phyloP scores from a whole-genome alignment of 805 yeast genomes.

The Starmera pachycereana region DNA sequence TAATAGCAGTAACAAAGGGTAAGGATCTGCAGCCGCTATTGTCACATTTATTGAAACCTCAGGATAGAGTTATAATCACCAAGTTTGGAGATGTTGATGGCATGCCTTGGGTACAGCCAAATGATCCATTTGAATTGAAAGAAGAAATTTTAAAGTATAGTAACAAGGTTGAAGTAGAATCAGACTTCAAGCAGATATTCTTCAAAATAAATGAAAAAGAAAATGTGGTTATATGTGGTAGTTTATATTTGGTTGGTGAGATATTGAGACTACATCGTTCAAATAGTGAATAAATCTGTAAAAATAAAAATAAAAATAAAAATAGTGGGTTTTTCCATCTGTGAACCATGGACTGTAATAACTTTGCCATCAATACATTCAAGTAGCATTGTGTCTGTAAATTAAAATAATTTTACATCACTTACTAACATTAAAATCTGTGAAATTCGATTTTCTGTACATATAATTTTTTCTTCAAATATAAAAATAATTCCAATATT shows the following conservation, averaged over 20 bases:
- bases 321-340: too few relatives aligned
- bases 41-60: constrained; percentile 32
- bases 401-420: too few relatives aligned
- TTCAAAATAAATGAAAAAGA: constrained; percentile 10
- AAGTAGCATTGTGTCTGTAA: too few relatives aligned
- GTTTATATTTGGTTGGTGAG: constrained; percentile 58
- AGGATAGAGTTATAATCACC: constrained; percentile 54
- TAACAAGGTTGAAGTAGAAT: constrained; percentile 16
- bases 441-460: too few relatives aligned
- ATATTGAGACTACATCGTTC: constrained; percentile 27
- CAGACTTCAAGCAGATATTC: constrained; percentile 19
- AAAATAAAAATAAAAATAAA: too few relatives aligned
- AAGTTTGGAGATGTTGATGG: constrained; percentile 63
- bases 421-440: too few relatives aligned
- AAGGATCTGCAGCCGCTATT: constrained; percentile 48
- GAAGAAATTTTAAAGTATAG: constrained; percentile 18
- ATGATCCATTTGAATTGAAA: constrained; percentile 19
- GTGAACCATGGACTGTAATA: too few relatives aligned
- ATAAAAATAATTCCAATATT: too few relatives aligned
- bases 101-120: constrained; percentile 87
- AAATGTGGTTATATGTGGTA: constrained; percentile 52
- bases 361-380: too few relatives aligned
- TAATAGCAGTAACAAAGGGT: constrained; percentile 70
- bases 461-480: too few relatives aligned
- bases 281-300: neutral